A percentile compares a stretch with the other conserved stretches of the same genome.
Evolutionary conservation across 1,284 basidiomycete species (phyloP).

Genomic region (Meira nashicola): DNA sequence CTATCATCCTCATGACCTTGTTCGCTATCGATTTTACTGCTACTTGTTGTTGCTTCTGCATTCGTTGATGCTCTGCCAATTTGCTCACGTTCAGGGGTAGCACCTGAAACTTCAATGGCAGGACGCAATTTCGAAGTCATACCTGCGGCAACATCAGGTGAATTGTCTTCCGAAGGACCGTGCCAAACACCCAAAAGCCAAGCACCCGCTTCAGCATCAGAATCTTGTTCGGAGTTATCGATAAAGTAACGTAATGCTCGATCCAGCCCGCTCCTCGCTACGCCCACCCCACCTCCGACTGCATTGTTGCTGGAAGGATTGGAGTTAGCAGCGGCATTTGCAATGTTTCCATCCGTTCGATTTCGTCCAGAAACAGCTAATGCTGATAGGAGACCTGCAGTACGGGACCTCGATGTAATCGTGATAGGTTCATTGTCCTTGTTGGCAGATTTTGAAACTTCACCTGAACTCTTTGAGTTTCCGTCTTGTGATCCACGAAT

Average conservation of each 20-base stretch:
- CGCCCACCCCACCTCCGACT: conserved; percentile 11
- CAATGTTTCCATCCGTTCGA: background rate
- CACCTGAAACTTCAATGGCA: conserved; percentile 7
- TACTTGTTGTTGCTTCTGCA: background rate
- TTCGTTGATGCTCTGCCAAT: background rate
- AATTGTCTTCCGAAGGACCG: conserved; percentile 16
- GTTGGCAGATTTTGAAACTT: background rate
- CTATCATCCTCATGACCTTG: background rate
- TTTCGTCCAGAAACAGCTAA: conserved; percentile 3
- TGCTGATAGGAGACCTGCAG: conserved; percentile 5
- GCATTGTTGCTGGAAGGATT: too few relatives aligned
- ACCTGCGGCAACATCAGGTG: background rate
- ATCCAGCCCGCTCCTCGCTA: conserved; percentile 30
- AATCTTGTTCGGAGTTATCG: conserved; percentile 21
- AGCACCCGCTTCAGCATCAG: conserved; percentile 26
- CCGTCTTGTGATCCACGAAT: background rate
- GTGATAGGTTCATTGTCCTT: background rate
- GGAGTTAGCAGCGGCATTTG: background rate
- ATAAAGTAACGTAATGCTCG: conserved; percentile 43
- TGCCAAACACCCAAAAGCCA: conserved; percentile 47
- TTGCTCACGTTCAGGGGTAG: background rate
- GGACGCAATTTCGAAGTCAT: background rate
- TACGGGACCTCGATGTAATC: conserved; percentile 1
- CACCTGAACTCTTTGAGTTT: background rate
- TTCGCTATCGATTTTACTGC: background rate